Conservation (phyloP, 441 rosid species). For the Adansonia madagascariensis region DNA sequence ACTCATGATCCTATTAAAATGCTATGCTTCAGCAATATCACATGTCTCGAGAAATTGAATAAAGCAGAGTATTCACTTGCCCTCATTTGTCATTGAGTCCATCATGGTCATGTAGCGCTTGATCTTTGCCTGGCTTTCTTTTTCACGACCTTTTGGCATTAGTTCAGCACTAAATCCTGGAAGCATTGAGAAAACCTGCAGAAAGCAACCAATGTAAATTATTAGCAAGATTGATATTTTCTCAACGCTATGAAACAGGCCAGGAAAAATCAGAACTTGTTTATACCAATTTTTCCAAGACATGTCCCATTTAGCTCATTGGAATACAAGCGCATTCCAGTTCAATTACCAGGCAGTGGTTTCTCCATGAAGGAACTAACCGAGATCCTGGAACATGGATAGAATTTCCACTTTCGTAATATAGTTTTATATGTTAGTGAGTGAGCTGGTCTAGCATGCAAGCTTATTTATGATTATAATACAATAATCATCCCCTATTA, state of each 20-base stretch:
- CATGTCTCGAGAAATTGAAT: background rate
- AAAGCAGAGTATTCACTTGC: slow-evolving; percentile 12
- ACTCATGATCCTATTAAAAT: background rate
- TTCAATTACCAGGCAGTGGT: background rate
- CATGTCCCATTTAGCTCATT: background rate
- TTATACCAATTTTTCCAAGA: slow-evolving; percentile 9
- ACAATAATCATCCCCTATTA: slow-evolving; percentile 5
- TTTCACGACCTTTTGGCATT: slow-evolving; percentile 96
- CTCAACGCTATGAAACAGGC: background rate
- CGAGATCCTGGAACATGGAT: background rate
- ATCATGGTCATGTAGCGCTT: slow-evolving; percentile 97
- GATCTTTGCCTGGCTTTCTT: slow-evolving; percentile 91
- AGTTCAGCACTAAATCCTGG: slow-evolving; percentile 86
- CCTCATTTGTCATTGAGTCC: slow-evolving; percentile 90
- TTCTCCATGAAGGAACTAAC: slow-evolving; percentile 11
- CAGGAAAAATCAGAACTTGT: background rate
- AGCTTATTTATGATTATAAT: slow-evolving; percentile 1
- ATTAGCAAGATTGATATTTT: slow-evolving; percentile 3
- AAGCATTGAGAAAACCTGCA: slow-evolving; percentile 89
- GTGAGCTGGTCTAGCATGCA: background rate
- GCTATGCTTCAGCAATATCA: background rate
- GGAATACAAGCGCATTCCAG: slow-evolving; percentile 6
- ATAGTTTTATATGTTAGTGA: slow-evolving; percentile 5
- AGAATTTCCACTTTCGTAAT: background rate
- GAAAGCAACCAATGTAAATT: slow-evolving; percentile 9